Evolutionary conservation across 2,329 filamentous ascomycete species (phyloP), one percentile per base, ranked within the genome.

Genomic region (Hymenoscyphus salicellus): DNA sequence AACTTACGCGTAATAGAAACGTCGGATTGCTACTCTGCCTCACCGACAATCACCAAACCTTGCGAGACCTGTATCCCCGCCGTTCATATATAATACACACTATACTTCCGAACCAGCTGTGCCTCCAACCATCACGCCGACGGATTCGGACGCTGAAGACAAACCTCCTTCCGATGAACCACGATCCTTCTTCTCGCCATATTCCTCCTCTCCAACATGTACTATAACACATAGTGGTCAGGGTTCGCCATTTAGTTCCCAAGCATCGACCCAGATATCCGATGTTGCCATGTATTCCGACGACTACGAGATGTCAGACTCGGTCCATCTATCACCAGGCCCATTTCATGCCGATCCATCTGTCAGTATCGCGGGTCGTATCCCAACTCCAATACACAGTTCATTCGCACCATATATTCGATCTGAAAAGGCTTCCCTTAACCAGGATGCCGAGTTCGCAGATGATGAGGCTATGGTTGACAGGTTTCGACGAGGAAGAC

Each of bases 331-430:
- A 26, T 72, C 70, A 6, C 74, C 73, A n/a, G 72, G 70, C 1
- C 58, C 69, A 11, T 74, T 73, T 52, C 72, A 73, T 41, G 68
- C 65, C 20, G 72, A 76, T 57, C 62, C 68, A n/a, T 66, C 73
- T n/a, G 56, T 67, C 26, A 72, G 62, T 30, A 66, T 73, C n/a
- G 63, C 68, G 4, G 70, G 70, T 16, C 72, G 75, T 20, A 74
- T 76, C 36, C 74, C 75, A 14, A 77, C 75, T 7, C 75, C 75
- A 41, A 76, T 76, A 46, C 71, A 76, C 55, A 72, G 71, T 58
- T 73, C 73, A 1, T 76, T 76, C 61, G 64, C 68, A n/a, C 66
- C 70, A 16, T 70, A 66, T 49, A 67, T 72, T 26, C 68, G 70
- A 20, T 58, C 68, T 4, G 69, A 72, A 32, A 72, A 71, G 52